phyloP scores from a whole-genome alignment of 2,329 filamentous ascomycete species.

The Colletotrichum phormii region DNA sequence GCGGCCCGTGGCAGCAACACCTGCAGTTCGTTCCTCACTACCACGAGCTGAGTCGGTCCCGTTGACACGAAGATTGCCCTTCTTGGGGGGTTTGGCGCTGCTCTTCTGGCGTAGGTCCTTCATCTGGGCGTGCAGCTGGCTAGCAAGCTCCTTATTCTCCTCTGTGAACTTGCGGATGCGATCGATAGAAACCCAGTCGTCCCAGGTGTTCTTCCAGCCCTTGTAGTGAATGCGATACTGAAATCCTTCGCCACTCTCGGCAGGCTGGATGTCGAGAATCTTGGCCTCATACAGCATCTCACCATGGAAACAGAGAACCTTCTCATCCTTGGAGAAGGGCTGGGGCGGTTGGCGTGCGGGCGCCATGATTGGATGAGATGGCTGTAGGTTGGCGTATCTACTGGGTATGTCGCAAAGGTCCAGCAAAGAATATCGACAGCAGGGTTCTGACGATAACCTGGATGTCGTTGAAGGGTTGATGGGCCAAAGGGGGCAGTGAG shows the following conservation, averaged over 20 bases:
- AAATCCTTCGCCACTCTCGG: constrained; percentile 76
- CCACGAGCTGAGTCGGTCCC: constrained; percentile 75
- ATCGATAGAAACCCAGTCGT: constrained; percentile 97
- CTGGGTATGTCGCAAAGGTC: neutral
- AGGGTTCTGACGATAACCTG: constrained; percentile 1
- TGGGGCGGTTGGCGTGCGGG: constrained; percentile 52
- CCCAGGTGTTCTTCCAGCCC: constrained; percentile 99
- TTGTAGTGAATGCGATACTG: constrained; percentile 98
- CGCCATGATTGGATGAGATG: constrained; percentile 47
- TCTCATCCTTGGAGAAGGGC: constrained; percentile 82
- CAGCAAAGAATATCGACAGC: neutral
- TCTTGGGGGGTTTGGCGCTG: constrained; percentile 66
- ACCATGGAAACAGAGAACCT: constrained; percentile 95
- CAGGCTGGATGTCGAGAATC: constrained; percentile 81
- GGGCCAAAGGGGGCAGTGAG: constrained; percentile 30
- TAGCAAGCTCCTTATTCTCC: constrained; percentile 91
- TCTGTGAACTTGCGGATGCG: constrained; percentile 94
- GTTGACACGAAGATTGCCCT: constrained; percentile 52
- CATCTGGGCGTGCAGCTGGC: constrained; percentile 77
- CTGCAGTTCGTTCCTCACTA: constrained; percentile 81
- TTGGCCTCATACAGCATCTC: constrained; percentile 98
- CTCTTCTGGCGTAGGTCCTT: constrained; percentile 66
- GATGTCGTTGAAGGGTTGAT: constrained; percentile 2
- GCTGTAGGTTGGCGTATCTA: neutral
- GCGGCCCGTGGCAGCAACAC: constrained; percentile 68